Evolutionary conservation across 441 rosid genomes (phyloP), one percentile per base, ranked within the genome.

Genomic region (Adansonia grandidieri): DNA sequence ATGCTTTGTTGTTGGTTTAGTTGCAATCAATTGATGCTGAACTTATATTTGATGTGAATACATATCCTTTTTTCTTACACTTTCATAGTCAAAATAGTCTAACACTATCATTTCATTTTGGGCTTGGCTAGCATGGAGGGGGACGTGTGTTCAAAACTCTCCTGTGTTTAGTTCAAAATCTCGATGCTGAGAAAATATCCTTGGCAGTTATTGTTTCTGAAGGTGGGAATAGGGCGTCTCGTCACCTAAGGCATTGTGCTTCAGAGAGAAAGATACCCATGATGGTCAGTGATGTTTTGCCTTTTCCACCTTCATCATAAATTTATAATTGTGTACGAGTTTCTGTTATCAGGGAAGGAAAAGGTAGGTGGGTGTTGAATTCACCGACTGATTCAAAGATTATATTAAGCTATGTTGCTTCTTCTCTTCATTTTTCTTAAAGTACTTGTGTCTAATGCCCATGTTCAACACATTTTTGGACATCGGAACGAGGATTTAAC

Each of bases 161-260:
- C 13, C 88, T 84, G 20, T 71, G 51, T 77, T 84, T 92, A 73
- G 71, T 84, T 20, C 83, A 66, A 74, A 79, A 87, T 81, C 87
- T 88, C 28, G 86, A 88, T n/a, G 19, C 76, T 17, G 81, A 80
- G 71, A 89, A 83, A 81, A 70, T 88, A 77, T 83, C 84, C 7
- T 8, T 78, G 40, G 90, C 88, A 71, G 81, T 78, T 73, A 85
- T 92, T 47, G 84, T 88, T 71, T 80, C 85, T 10, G 93, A 92
- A 82, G 80, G 86, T 42, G 88, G 81, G 70, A 82, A 76, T 19
- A 81, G 80, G 79, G 84, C 78, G 4, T 87, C 91, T 20, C 92
- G 93, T 6, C 96, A 92, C 83, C 83, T 90, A 83, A 85, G 80
- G 78, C 88, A 89, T 5, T 90, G 89, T 76, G 94, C 93, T 28